Percentiles rank a stretch among this genome's conserved stretches.
phyloP scores from a whole-genome alignment of 2,329 filamentous ascomycete genomes.

The Myriosclerotinia scirpicola region DNA sequence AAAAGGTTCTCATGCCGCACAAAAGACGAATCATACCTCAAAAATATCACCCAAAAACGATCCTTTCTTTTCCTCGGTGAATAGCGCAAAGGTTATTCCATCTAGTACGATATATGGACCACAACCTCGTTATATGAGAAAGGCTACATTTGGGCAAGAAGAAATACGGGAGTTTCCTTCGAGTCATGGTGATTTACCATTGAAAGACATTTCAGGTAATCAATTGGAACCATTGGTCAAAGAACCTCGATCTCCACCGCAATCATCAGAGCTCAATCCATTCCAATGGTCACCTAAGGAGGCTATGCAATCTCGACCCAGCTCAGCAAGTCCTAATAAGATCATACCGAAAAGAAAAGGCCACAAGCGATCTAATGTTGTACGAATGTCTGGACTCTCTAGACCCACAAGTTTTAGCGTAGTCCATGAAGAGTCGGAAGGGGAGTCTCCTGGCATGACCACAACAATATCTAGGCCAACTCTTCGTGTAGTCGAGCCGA shows the following conservation, averaged over 20 bases:
- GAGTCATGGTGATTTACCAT: conserved; percentile 27
- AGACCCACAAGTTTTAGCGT: conserved; percentile 32
- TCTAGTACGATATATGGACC: conserved; percentile 24
- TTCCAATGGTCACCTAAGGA: conserved; percentile 38
- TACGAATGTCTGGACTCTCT: conserved; percentile 35
- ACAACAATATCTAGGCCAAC: conserved; percentile 22
- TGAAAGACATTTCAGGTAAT: conserved; percentile 34
- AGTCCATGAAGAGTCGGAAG: conserved; percentile 35
- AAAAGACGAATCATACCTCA: neutral
- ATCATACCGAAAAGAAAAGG: conserved; percentile 28
- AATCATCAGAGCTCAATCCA: conserved; percentile 27
- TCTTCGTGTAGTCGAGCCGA: conserved; percentile 26
- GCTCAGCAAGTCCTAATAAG: conserved; percentile 25
- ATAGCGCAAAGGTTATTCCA: conserved; percentile 28
- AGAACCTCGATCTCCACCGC: neutral
- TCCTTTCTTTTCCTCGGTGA: conserved; percentile 34
- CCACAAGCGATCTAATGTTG: conserved; percentile 35
- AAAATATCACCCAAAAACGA: conserved; percentile 25
- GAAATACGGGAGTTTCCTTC: conserved; percentile 25
- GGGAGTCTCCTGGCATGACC: conserved; percentile 25
- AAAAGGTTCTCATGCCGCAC: conserved; percentile 21
- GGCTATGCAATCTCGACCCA: conserved; percentile 27
- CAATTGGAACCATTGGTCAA: conserved; percentile 22
- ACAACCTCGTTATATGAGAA: conserved; percentile 33
- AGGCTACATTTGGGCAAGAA: conserved; percentile 35